Conservation (phyloP, 2,329 filamentous ascomycete genomes). For the Paraphaeosphaeria sporulosa region DNA sequence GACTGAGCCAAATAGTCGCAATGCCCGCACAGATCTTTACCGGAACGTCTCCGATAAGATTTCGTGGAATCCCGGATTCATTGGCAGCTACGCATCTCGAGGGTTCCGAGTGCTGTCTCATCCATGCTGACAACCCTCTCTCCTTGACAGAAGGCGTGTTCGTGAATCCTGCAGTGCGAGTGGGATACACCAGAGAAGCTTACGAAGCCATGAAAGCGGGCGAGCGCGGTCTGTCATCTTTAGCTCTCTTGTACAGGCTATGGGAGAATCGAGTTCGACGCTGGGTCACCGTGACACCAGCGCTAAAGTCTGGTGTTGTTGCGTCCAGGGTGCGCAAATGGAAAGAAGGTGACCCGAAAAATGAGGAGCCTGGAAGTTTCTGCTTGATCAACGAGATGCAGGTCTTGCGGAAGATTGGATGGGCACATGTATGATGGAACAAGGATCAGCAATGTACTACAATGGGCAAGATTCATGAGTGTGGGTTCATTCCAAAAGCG, state of each 20-base stretch:
- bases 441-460: no score
- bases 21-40: conserved; percentile 23
- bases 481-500: no score
- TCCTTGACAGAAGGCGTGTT: conserved; percentile 63
- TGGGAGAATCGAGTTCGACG: conserved; percentile 13
- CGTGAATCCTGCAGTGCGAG: conserved; percentile 72
- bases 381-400: conserved; percentile 47
- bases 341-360: conserved; percentile 2
- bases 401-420: conserved; percentile 37
- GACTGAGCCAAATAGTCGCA: conserved; percentile 70
- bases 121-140: conserved; percentile 73
- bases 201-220: conserved; percentile 20
- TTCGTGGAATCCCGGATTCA: conserved; percentile 68
- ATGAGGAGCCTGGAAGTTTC: conserved; percentile 27
- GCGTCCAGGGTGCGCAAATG: conserved; percentile 3
- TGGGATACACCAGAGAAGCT: conserved; percentile 62
- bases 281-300: conserved; percentile 2
- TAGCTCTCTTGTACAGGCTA: background rate
- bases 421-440: conserved; percentile 32
- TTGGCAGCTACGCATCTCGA: conserved; percentile 69
- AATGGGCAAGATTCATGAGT: no score
- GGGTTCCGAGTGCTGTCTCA: conserved; percentile 79
- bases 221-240: background rate
- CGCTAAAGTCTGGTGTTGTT: conserved; percentile 5
- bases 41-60: conserved; percentile 54